phyloP scores from a whole-genome alignment of 352 stramenopile genomes.

The Pythium folliculosum region DNA sequence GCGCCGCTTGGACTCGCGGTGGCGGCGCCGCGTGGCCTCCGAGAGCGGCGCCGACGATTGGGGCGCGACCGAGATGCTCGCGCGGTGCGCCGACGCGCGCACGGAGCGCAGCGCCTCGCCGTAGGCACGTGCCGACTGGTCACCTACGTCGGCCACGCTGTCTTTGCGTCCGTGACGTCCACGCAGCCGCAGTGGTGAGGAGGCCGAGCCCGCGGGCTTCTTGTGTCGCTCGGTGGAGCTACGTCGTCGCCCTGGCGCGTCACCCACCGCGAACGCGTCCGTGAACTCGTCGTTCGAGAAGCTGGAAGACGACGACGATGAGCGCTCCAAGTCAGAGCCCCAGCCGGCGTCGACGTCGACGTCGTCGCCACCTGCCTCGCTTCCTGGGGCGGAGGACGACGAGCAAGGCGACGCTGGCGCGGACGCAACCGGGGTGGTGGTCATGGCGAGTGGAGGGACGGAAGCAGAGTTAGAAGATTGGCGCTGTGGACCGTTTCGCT shows the following conservation, averaged over 20 bases:
- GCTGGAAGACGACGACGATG: background rate
- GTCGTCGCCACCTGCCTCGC: background rate
- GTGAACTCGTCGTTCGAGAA: conserved; percentile 10
- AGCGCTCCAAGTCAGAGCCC: background rate
- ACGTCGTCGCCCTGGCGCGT: background rate
- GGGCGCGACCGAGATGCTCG: conserved; percentile 30
- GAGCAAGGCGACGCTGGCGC: background rate
- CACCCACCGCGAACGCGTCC: background rate
- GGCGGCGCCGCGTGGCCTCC: conserved; percentile 29
- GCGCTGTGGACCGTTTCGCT: no score
- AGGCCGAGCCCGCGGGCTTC: background rate
- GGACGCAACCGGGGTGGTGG: background rate
- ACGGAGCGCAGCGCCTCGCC: conserved; percentile 22
- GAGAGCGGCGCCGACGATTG: background rate
- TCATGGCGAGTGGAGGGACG: background rate
- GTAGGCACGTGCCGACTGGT: conserved; percentile 26
- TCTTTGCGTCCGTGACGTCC: conserved; percentile 7
- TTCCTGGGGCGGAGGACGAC: background rate
- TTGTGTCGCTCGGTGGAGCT: background rate
- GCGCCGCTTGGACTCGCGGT: conserved; percentile 45
- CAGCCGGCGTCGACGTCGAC: background rate
- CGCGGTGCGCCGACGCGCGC: conserved; percentile 15
- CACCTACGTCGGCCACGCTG: background rate
- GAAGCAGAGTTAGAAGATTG: no score
- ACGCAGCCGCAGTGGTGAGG: background rate